phyloP scores from a whole-genome alignment of 306 rosid species.

The Fragaria ananassa region DNA sequence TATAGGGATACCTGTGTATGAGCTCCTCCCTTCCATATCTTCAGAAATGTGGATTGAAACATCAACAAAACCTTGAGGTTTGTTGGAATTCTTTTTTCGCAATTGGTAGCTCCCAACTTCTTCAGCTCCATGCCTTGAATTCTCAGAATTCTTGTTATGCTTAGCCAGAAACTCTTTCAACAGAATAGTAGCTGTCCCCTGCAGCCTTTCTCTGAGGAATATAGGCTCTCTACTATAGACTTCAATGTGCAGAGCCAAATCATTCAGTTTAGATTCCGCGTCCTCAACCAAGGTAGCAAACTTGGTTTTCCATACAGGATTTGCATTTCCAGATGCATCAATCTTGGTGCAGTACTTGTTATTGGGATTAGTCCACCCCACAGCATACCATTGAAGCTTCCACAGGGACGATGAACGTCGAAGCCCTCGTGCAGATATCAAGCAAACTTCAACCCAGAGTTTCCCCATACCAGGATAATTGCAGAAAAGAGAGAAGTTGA shows the following conservation, averaged over 20 bases:
- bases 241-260: constrained; percentile 56
- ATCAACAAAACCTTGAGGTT: constrained; percentile 69
- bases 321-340: constrained; percentile 64
- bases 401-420: constrained; percentile 54
- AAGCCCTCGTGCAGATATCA: constrained; percentile 75
- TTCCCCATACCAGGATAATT: constrained; percentile 49
- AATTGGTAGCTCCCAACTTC: constrained; percentile 73
- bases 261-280: constrained; percentile 38
- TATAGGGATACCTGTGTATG: constrained; percentile 40
- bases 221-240: constrained; percentile 73
- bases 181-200: constrained; percentile 57
- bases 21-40: constrained; percentile 45
- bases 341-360: constrained; percentile 81
- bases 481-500: constrained; percentile 22
- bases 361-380: constrained; percentile 73
- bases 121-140: constrained; percentile 40
- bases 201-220: constrained; percentile 67
- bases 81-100: constrained; percentile 52
- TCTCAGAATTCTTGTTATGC: constrained; percentile 42
- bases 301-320: constrained; percentile 81
- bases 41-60: constrained; percentile 52
- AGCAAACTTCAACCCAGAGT: constrained; percentile 67
- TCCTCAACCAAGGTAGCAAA: constrained; percentile 57
- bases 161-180: constrained; percentile 62
- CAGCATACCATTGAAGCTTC: constrained; percentile 87